phyloP scores from a whole-genome alignment of 78 protist genomes.

The Emiliania huxleyi region DNA sequence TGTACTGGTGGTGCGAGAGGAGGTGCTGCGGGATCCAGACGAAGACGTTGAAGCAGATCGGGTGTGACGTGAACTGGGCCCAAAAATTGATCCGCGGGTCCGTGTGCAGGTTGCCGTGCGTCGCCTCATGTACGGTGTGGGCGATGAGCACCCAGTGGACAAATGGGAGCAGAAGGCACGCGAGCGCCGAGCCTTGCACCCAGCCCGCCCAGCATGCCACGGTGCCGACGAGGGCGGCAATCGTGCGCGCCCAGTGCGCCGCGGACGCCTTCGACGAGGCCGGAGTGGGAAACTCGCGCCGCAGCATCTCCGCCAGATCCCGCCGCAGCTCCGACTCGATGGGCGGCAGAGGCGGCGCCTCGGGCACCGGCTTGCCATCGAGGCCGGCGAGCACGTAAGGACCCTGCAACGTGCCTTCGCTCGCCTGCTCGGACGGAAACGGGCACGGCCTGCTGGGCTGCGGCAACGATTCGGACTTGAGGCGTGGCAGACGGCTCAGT shows the following conservation, averaged over 20 bases:
- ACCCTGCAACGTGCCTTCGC: too few species aligned
- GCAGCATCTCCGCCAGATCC: not conserved
- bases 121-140: not conserved
- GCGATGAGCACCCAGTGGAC: not conserved
- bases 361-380: not conserved
- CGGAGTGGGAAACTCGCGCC: not conserved
- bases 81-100: not conserved
- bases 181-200: not conserved
- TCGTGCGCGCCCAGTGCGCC: constrained; percentile 9
- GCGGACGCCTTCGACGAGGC: not conserved
- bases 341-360: not conserved
- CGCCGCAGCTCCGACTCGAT: not conserved
- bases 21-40: constrained; percentile 32
- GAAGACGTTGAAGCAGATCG: constrained; percentile 19
- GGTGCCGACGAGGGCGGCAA: not conserved
- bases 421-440: too few species aligned
- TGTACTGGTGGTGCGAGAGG: constrained; percentile 21
- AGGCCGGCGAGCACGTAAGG: not conserved
- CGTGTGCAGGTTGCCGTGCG: not conserved
- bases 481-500: too few species aligned
- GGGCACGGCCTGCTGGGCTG: too few species aligned
- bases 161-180: not conserved
- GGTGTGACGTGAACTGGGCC: constrained; percentile 5
- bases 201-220: not conserved
- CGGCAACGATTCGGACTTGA: too few species aligned